phyloP scores from a whole-genome alignment of 306 rosid genomes.

The Inga laurina region DNA sequence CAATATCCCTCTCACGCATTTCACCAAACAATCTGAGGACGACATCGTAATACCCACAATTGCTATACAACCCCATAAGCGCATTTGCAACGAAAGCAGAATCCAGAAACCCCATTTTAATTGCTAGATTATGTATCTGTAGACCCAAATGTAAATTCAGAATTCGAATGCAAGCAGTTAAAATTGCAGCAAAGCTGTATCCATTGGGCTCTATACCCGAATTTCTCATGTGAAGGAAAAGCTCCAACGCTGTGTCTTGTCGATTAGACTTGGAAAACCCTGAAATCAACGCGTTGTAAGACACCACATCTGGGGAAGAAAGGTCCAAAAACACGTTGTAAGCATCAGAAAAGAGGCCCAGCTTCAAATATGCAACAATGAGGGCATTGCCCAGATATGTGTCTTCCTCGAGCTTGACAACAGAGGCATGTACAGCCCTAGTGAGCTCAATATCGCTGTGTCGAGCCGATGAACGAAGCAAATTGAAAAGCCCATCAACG shows the following conservation, averaged over 20 bases:
- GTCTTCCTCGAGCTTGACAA: slow-evolving; percentile 52
- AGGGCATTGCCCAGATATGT: slow-evolving; percentile 52
- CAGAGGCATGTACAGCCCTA: slow-evolving; percentile 58
- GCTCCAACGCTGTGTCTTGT: slow-evolving; percentile 54
- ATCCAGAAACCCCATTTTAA: slow-evolving; percentile 54
- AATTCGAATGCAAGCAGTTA: slow-evolving; percentile 62
- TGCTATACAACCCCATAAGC: slow-evolving; percentile 59
- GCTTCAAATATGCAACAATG: slow-evolving; percentile 57
- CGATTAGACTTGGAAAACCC: slow-evolving; percentile 64
- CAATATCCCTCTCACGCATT: slow-evolving; percentile 57
- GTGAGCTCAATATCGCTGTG: slow-evolving; percentile 46
- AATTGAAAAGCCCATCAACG: slow-evolving; percentile 25
- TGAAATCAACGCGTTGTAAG: slow-evolving; percentile 70
- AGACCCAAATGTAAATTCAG: slow-evolving; percentile 49
- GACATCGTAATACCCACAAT: slow-evolving; percentile 43
- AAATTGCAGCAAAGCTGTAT: slow-evolving; percentile 73
- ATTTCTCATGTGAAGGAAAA: slow-evolving; percentile 64
- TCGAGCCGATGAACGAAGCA: slow-evolving; percentile 61
- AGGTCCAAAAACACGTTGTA: slow-evolving; percentile 49
- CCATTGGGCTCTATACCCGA: slow-evolving; percentile 61
- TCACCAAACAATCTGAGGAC: slow-evolving; percentile 59
- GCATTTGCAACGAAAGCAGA: slow-evolving; percentile 67
- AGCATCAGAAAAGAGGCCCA: slow-evolving; percentile 60
- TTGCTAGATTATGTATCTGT: slow-evolving; percentile 63
- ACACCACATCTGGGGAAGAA: slow-evolving; percentile 55